Conservation (phyloP, 129 eudicot species). For the Heracleum sosnowskyi region DNA sequence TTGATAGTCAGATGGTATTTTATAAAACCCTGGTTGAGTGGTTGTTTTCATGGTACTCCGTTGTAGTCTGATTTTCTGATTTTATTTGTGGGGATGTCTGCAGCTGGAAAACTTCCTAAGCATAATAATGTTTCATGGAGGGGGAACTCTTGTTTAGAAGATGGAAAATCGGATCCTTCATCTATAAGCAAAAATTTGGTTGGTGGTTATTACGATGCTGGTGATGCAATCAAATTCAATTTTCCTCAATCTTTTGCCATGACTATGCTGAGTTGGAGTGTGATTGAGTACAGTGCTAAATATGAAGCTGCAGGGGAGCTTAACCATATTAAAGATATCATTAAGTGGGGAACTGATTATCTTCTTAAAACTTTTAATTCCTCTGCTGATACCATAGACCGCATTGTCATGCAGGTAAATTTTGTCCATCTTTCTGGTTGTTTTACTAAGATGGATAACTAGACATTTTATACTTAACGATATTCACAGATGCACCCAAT, state of each 20-base stretch:
- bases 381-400: constrained; percentile 66
- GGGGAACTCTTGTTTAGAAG: constrained; percentile 72
- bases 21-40: too few relatives aligned
- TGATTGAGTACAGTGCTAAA: constrained; percentile 83
- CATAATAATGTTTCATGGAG: constrained; percentile 94
- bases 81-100: constrained; percentile 5
- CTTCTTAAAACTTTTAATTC: constrained; percentile 78
- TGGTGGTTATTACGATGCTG: constrained; percentile 95
- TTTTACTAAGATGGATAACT: neutral
- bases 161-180: constrained; percentile 53
- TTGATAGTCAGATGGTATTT: neutral
- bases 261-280: constrained; percentile 99
- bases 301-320: constrained; percentile 96
- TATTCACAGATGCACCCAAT: neutral
- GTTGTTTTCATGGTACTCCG: neutral
- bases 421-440: neutral
- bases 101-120: constrained; percentile 82
- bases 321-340: constrained; percentile 67
- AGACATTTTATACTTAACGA: neutral
- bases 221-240: constrained; percentile 91
- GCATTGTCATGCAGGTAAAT: constrained; percentile 68
- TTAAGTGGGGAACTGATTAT: constrained; percentile 96
- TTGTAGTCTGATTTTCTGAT: neutral
- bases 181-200: constrained; percentile 54
- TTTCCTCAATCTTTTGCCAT: constrained; percentile 85